Percentiles rank a stretch among this genome's conserved stretches.
Evolutionary conservation across 345 rosid genomes (phyloP).

Genomic region (Citrus mangshanensis): DNA sequence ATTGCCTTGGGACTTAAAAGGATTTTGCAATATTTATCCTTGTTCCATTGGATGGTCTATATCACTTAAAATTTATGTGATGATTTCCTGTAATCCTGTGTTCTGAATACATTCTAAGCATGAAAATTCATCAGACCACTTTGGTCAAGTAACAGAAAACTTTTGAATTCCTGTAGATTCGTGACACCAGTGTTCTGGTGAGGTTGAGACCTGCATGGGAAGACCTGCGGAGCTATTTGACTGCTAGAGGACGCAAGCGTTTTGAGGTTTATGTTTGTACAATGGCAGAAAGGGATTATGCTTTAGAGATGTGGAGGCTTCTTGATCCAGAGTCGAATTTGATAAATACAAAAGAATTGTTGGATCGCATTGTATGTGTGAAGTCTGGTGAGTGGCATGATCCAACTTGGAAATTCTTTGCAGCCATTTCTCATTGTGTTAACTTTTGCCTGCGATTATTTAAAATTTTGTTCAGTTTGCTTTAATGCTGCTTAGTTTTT

Average conservation of each 20-base stretch:
- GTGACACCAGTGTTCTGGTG: slow-evolving; percentile 99
- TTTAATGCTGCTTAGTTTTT: neutral
- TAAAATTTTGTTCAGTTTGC: neutral
- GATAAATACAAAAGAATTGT: slow-evolving; percentile 67
- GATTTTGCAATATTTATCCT: neutral
- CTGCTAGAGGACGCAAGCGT: slow-evolving; percentile 95
- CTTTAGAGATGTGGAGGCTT: slow-evolving; percentile 99
- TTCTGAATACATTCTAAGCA: neutral
- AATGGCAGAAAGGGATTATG: slow-evolving; percentile 99
- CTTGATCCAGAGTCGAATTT: slow-evolving; percentile 96
- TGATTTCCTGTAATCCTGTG: neutral
- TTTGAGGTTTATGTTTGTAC: slow-evolving; percentile 99
- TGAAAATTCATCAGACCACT: slow-evolving; percentile 17
- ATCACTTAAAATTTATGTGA: neutral
- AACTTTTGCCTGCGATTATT: neutral
- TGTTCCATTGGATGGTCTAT: neutral
- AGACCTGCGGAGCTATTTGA: slow-evolving; percentile 86
- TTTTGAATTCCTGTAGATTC: slow-evolving; percentile 47
- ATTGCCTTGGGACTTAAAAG: neutral
- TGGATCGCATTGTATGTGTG: slow-evolving; percentile 89
- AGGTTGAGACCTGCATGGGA: slow-evolving; percentile 99
- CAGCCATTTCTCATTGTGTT: slow-evolving; percentile 2
- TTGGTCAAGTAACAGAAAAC: neutral
- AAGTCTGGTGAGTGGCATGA: slow-evolving; percentile 66
- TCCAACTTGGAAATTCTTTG: slow-evolving; percentile 7